phyloP scores from a whole-genome alignment of 148 eudicot species.

The Vaccinium vitisidaea region DNA sequence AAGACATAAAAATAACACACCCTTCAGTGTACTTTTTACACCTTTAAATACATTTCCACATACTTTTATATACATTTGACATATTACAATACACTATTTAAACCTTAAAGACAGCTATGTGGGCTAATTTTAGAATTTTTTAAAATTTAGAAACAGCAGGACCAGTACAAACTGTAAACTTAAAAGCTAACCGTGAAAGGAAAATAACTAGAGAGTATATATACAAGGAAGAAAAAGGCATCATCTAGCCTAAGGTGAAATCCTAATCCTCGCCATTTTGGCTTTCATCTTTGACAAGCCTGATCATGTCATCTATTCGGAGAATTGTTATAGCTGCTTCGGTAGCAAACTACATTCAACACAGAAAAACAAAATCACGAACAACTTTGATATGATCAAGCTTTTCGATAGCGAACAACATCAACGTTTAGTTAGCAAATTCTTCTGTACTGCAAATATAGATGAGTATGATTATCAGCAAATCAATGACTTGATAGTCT shows the following conservation, averaged over 20 bases:
- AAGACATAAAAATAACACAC: too few species aligned
- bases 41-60: too few species aligned
- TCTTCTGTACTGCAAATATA: neutral
- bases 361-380: neutral
- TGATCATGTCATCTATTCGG: slow-evolving; percentile 96
- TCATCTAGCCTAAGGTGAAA: neutral
- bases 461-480: neutral
- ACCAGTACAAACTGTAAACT: too few species aligned
- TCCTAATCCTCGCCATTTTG: slow-evolving; percentile 38
- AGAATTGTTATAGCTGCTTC: slow-evolving; percentile 97
- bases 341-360: neutral
- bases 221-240: too few species aligned
- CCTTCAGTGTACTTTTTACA: too few species aligned
- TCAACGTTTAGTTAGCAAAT: neutral
- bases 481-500: neutral
- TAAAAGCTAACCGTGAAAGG: too few species aligned
- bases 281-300: slow-evolving; percentile 80
- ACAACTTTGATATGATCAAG: neutral
- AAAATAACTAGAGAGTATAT: too few species aligned
- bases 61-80: too few species aligned
- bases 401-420: neutral
- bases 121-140: too few species aligned
- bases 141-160: too few species aligned
- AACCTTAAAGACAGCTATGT: too few species aligned
- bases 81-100: too few species aligned